Conservation (phyloP, 2,329 filamentous ascomycete species). For the Fusarium pseudocircinatum region DNA sequence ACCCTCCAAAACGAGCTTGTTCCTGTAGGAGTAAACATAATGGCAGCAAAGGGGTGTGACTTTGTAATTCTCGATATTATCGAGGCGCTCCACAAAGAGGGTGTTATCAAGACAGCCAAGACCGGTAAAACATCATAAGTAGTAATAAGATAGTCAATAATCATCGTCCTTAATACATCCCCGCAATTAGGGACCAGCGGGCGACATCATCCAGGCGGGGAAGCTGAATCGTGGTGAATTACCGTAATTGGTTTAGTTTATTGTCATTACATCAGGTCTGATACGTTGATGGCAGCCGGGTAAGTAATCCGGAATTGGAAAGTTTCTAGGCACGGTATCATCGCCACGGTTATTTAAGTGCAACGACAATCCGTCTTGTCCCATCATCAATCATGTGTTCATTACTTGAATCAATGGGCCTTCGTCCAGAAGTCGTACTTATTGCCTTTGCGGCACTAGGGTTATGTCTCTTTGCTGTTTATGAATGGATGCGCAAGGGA, state of each 20-base stretch:
- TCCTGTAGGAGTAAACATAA: neutral
- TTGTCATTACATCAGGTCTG: neutral
- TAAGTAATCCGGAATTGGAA: neutral
- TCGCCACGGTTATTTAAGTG: neutral
- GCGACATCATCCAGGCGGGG: neutral
- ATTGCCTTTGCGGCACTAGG: neutral
- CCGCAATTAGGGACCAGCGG: neutral
- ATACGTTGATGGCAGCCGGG: neutral
- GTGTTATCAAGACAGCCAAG: neutral
- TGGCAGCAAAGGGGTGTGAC: slow-evolving; percentile 15
- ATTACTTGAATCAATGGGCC: neutral
- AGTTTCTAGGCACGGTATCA: slow-evolving; percentile 4
- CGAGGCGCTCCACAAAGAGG: neutral
- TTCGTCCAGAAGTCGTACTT: neutral
- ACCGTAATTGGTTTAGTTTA: neutral
- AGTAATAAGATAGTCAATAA: neutral
- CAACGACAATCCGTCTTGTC: accelerated
- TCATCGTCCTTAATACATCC: accelerated
- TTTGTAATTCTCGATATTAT: slow-evolving; percentile 19
- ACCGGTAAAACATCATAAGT: neutral
- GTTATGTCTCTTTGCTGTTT: accelerated
- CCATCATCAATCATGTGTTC: neutral
- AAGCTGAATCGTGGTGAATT: neutral
- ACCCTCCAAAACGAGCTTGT: neutral
- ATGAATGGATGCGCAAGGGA: neutral